Evolutionary conservation across 257 asterid species (phyloP).

Genomic region (Jasminum sambac): DNA sequence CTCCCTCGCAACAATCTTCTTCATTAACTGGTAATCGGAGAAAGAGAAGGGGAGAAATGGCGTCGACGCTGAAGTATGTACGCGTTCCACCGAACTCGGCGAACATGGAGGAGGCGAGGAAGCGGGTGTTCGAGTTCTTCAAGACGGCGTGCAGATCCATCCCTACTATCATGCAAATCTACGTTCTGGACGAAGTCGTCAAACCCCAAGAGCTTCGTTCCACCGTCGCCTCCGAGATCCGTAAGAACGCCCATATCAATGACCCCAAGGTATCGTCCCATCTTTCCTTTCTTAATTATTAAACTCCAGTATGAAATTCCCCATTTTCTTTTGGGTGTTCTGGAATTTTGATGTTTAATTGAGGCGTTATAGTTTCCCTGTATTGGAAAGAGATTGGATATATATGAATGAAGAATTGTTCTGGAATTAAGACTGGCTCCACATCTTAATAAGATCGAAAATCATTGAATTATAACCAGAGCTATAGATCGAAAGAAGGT

Average conservation of each 20-base stretch:
- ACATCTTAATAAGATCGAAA: not conserved
- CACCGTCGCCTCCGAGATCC: conserved; percentile 60
- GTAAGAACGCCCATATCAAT: conserved; percentile 68
- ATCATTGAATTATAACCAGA: not conserved
- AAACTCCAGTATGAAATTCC: not conserved
- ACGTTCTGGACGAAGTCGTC: conserved; percentile 69
- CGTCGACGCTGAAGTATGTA: conserved; percentile 53
- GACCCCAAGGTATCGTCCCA: conserved; percentile 64
- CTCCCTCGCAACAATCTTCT: not conserved
- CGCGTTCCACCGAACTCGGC: conserved; percentile 81
- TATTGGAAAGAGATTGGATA: not conserved
- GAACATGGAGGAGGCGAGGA: conserved; percentile 67
- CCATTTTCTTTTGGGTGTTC: conserved; percentile 1
- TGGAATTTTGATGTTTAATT: not conserved
- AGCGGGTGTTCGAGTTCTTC: conserved; percentile 77
- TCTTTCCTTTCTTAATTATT: not conserved
- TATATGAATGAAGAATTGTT: not conserved
- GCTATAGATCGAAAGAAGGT: not conserved
- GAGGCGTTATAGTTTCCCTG: not conserved
- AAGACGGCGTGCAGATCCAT: conserved; percentile 84
- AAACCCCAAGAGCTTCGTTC: conserved; percentile 74
- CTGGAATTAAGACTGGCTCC: not conserved
- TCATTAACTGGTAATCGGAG: not conserved
- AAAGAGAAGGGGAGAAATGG: conserved; percentile 29
- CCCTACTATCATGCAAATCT: conserved; percentile 75